Evolutionary conservation across 108 stramenopile genomes (phyloP).

Genomic region (Pseudonitzschia multistriata): DNA sequence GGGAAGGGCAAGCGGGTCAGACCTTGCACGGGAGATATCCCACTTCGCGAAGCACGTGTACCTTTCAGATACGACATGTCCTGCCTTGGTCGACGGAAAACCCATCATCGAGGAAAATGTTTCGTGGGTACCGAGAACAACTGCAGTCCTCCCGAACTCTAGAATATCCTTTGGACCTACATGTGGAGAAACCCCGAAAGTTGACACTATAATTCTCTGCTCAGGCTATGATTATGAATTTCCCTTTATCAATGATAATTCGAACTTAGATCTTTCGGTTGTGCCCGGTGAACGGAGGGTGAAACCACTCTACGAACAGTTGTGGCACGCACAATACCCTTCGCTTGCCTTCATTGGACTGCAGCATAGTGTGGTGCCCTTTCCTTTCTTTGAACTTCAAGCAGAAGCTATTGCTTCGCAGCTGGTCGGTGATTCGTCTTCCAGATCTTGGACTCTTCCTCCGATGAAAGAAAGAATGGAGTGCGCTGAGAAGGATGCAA

Average conservation of each 20-base stretch:
- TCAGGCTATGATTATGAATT: conserved; percentile 89
- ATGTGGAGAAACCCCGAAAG: conserved; percentile 18
- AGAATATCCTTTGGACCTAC: conserved; percentile 44
- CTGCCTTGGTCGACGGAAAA: conserved; percentile 18
- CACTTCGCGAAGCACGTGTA: conserved; percentile 65
- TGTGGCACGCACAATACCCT: conserved; percentile 84
- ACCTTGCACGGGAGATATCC: conserved; percentile 87
- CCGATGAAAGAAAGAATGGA: conserved; percentile 35
- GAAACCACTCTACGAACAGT: conserved; percentile 76
- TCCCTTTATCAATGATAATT: conserved; percentile 64
- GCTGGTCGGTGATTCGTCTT: conserved; percentile 4
- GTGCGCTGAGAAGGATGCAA: conserved; percentile 50
- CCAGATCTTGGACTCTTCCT: conserved; percentile 34
- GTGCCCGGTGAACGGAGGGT: conserved; percentile 64
- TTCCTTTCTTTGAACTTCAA: conserved; percentile 89
- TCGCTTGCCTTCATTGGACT: conserved; percentile 84
- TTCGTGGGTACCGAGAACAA: conserved; percentile 60
- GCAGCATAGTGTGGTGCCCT: conserved; percentile 83
- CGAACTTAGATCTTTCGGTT: conserved; percentile 36
- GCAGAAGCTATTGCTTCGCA: conserved; percentile 57
- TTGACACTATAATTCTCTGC: conserved; percentile 82
- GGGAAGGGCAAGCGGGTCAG: conserved; percentile 82
- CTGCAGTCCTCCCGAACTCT: conserved; percentile 46
- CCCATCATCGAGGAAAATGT: conserved; percentile 52
- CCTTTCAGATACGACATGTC: conserved; percentile 66